Base-by-base conservation (phyloP, 495 filamentous ascomycete genomes). In the Thozetella sp. region DNA sequence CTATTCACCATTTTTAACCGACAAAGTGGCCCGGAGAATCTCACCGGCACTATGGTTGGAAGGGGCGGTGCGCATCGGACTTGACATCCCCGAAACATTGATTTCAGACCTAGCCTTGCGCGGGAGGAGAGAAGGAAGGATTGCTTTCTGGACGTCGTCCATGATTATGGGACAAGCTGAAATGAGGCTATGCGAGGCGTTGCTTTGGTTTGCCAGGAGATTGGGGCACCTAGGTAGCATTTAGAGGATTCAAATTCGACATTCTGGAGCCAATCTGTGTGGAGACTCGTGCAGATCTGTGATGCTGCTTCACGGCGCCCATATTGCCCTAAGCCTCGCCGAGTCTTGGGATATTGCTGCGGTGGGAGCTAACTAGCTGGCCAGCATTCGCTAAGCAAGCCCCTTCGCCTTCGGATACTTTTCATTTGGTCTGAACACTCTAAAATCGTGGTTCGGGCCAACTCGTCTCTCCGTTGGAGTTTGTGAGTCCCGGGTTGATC, bases 201-300 rank as follows among this genome's bases (percentile, higher is more conserved):
- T 48, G 43, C 43, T 48, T n/a, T 48, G 43, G 20, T 48, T 48
- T 48, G 43, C 43, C 43, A 15, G 43, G 43, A 48, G 43, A n/a
- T 48, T 48, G n/a, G 43, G 43, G 43, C n/a, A 48, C 43, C 43
- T 48, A 48, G 43, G 43, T 48, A 48, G 43, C 43, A 48, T 48
- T 48, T 48, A 48, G 43, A 48, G 9, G 43, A 48, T n/a, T 48
- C 43, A 48, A 37, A 48, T 48, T 20, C n/a, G 6, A 9, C 43
- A 48, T 48, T 48, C 43, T 48, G 43, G 43, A 48, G 43, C 11
- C 43, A 48, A 37, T n/a, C n/a, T n/a, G n/a, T n/a, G n/a, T n/a
- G n/a, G n/a, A n/a, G n/a, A n/a, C n/a, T n/a, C n/a, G n/a, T n/a
- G n/a, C n/a, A n/a, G n/a, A n/a, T n/a, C n/a, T n/a, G n/a, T n/a